Evolutionary conservation across 2,329 filamentous ascomycete genomes (phyloP).

Genomic region (Dothistroma pini): DNA sequence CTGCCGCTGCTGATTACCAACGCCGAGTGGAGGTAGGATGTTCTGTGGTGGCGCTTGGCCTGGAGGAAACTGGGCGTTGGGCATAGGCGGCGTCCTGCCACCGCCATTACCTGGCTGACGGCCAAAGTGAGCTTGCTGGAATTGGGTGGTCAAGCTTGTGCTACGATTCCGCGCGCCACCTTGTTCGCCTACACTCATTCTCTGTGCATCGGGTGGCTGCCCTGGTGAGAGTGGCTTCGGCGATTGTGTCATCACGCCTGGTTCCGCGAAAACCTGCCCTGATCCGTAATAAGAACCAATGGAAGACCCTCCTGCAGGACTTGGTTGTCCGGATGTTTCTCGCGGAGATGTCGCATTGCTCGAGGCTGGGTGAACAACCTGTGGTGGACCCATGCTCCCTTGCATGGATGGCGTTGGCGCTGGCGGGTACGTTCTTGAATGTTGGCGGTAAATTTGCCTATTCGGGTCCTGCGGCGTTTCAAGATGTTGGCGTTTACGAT

Average conservation of each 20-base stretch:
- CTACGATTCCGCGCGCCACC: constrained; percentile 53
- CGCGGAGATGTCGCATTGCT: constrained; percentile 34
- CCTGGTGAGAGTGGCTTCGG: constrained; percentile 78
- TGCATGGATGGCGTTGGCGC: constrained; percentile 21
- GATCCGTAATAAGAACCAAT: constrained; percentile 29
- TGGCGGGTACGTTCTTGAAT: constrained; percentile 73
- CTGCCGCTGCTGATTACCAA: constrained; percentile 23
- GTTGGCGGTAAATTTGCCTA: constrained; percentile 60
- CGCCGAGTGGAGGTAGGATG: constrained; percentile 40
- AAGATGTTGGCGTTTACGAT: constrained; percentile 69
- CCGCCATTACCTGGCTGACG: constrained; percentile 52
- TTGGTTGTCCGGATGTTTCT: constrained; percentile 36
- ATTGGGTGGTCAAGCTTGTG: constrained; percentile 62
- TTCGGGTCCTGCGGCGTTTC: constrained; percentile 53
- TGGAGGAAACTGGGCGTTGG: constrained; percentile 42
- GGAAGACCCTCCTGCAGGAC: constrained; percentile 24
- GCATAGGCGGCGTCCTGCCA: constrained; percentile 51
- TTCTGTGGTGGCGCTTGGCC: constrained; percentile 20
- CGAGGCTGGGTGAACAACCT: constrained; percentile 32
- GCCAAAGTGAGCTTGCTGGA: constrained; percentile 61
- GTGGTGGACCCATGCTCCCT: constrained; percentile 37
- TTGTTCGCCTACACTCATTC: constrained; percentile 52
- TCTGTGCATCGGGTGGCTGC: constrained; percentile 46
- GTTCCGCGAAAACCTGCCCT: constrained; percentile 64
- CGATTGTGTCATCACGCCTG: constrained; percentile 71